phyloP scores from a whole-genome alignment of 306 rosid genomes.

The Prunus padus region DNA sequence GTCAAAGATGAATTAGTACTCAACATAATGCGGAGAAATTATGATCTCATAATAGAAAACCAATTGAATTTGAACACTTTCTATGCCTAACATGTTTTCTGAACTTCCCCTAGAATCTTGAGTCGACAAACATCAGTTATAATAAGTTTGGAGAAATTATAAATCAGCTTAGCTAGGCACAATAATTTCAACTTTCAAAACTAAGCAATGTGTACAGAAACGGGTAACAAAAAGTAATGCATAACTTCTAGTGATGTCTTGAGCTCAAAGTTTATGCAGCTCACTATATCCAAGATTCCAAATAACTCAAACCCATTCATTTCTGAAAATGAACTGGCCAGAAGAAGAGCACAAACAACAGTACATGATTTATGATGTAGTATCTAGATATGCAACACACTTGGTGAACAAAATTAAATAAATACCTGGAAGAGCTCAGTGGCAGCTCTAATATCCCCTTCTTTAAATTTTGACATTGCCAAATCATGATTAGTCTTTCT shows the following conservation, averaged over 20 bases:
- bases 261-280: neutral
- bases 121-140: neutral
- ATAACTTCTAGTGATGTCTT: neutral
- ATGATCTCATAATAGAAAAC: neutral
- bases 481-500: constrained; percentile 54
- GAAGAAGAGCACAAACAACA: neutral
- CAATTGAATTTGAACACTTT: neutral
- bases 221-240: neutral
- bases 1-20: neutral
- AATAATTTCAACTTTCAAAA: neutral
- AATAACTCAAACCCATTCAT: neutral
- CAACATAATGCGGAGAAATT: neutral
- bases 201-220: neutral
- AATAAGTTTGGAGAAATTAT: neutral
- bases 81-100: neutral
- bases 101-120: neutral
- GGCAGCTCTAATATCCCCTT: constrained; percentile 78
- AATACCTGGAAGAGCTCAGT: constrained; percentile 78
- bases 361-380: neutral
- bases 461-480: constrained; percentile 74
- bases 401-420: neutral
- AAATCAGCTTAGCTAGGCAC: neutral
- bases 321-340: neutral
- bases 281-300: neutral
- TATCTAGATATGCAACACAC: neutral